Base-by-base conservation (phyloP, 1,139 yeast species). In the Taiozyma sp. region DNA sequence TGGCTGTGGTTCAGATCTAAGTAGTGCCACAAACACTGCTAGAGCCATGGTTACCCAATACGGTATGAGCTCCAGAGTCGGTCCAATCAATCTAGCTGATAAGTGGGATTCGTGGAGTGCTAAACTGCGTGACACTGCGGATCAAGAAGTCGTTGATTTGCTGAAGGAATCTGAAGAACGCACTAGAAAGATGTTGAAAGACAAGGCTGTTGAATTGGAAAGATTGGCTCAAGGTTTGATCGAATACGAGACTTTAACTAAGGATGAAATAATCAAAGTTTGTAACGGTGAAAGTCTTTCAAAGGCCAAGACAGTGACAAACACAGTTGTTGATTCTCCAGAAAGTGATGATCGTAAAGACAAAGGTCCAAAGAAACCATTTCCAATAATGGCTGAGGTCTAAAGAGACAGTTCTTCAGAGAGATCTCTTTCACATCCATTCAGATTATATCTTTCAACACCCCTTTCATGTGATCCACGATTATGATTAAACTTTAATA, bases 41-140 rank as follows among this genome's bases (percentile, higher is more conserved):
- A 79, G 97, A 62, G 96, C 96, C 22, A 93, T 93, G 98, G 97
- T 93, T 43, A 89, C 96, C 1, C 84, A 90, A 46, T 93, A 88
- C 65, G 99, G 99, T 62, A 93, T 95, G 99, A 85, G 95, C 60
- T 93, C 88, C 50, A 81, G 78, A 52, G 88, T 93, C 56, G 99
- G 99, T 1, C 99, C 99, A 7, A 89, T 93, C 39, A 83, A 83
- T 63, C 76, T 93, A 47, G 79, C 91, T 51, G 93, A 89, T 62
- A 84, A 86, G 65, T 91, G 97, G 97, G 90, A 84, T 59, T 81
- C 87, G 50, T 93, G 98, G 99, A 88, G 97, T 1, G 88, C 91
- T 13, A 81, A 83, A 57, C 79, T 95, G 47, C 79, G 95, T 56
- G 95, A 89, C 64, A 74, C 83, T 68, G 99, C 98, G 19, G 99